These are phyloP conservation scores for Anastatica hierochuntica DNA, from an alignment of 345 rosid species.

Conservation along the genomic window DNA sequence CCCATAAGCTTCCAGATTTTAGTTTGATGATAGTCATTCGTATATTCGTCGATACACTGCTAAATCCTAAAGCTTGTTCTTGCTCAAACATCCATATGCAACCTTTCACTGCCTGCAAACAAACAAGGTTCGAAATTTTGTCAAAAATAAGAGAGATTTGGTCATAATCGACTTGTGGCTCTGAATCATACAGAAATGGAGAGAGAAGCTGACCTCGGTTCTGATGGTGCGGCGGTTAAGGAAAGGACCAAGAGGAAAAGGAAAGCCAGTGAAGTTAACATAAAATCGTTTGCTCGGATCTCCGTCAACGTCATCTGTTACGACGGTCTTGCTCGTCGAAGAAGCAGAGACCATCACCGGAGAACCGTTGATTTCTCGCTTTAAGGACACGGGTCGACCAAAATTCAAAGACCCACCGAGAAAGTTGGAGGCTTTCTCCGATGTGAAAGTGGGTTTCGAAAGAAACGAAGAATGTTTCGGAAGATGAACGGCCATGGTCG, in stretches of 20 bases:
- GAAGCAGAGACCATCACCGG: constrained; percentile 49
- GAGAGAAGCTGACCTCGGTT: constrained; percentile 54
- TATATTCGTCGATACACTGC: constrained; percentile 89
- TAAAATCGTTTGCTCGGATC: constrained; percentile 49
- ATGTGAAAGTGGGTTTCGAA: constrained; percentile 33
- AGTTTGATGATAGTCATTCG: constrained; percentile 95
- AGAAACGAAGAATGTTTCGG: constrained; percentile 36
- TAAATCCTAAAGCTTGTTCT: constrained; percentile 96
- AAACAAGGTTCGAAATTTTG: neutral
- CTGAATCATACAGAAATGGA: neutral
- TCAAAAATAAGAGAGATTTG: too few species aligned
- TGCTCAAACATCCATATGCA: constrained; percentile 93
- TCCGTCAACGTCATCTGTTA: constrained; percentile 20
- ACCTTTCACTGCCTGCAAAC: constrained; percentile 68
- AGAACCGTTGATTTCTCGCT: constrained; percentile 21
- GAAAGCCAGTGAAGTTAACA: constrained; percentile 81
- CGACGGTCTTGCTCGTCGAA: constrained; percentile 18
- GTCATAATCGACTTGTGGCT: neutral
- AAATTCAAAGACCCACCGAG: constrained; percentile 41
- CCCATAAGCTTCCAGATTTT: constrained; percentile 96
- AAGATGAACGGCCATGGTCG: constrained; percentile 46
- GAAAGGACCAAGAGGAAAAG: constrained; percentile 97
- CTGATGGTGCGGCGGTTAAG: constrained; percentile 77
- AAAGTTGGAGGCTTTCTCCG: constrained; percentile 33
- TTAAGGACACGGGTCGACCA: constrained; percentile 28